A percentile compares a stretch with the other conserved stretches of the same genome.
These are phyloP conservation scores for Lagenidium giganteum DNA, from an alignment of 352 stramenopile species.

Conservation along the genomic window DNA sequence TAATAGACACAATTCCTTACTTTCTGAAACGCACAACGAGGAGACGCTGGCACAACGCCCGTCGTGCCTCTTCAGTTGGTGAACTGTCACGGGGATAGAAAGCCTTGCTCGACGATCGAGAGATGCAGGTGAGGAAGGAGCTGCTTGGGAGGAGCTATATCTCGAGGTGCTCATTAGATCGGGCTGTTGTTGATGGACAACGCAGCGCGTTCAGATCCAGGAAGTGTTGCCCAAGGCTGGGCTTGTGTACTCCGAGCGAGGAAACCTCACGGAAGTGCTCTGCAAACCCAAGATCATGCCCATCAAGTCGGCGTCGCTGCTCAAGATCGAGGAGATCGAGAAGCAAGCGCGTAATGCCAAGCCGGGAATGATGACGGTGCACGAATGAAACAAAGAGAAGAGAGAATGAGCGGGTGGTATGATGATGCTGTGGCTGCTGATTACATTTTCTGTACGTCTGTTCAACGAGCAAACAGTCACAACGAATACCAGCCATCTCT, in stretches of 20 bases:
- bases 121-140: too few relatives aligned
- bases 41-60: too few relatives aligned
- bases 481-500: too few relatives aligned
- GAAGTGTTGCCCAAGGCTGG: slow-evolving; percentile 83
- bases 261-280: slow-evolving; percentile 80
- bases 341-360: slow-evolving; percentile 46
- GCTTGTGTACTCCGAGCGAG: slow-evolving; percentile 86
- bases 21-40: too few relatives aligned
- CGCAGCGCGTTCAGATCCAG: slow-evolving; percentile 74
- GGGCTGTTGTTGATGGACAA: too few relatives aligned
- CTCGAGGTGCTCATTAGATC: background rate
- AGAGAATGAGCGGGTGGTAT: too few relatives aligned
- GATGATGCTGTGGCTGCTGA: too few relatives aligned
- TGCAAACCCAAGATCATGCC: slow-evolving; percentile 90
- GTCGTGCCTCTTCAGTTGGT: background rate
- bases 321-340: slow-evolving; percentile 86
- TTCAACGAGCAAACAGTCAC: too few relatives aligned
- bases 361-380: slow-evolving; percentile 13
- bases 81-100: too few relatives aligned
- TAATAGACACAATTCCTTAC: too few relatives aligned
- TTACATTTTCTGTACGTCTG: too few relatives aligned
- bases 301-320: slow-evolving; percentile 83
- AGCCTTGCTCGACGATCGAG: too few relatives aligned
- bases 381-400: slow-evolving; percentile 2
- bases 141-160: background rate